Evolutionary conservation across 140 eudicot genomes (phyloP).

Genomic region (Senecio squalidus): DNA sequence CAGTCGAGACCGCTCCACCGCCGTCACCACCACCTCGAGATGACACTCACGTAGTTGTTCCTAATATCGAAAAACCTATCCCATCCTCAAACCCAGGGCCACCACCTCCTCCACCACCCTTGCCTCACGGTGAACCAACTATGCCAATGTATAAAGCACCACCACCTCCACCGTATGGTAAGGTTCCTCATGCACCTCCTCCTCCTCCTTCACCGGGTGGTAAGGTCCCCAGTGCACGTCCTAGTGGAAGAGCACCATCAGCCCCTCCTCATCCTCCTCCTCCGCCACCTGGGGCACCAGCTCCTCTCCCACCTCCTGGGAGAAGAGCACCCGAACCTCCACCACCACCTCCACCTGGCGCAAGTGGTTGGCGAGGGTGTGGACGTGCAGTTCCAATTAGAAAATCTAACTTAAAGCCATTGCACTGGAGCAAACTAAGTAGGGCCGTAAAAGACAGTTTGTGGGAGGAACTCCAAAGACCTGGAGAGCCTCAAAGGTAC

Average conservation of each 20-base stretch:
- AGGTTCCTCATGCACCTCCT: no score
- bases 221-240: conserved; percentile 16
- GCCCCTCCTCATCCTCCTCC: conserved; percentile 32
- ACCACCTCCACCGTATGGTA: no score
- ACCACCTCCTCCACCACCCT: no score
- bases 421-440: conserved; percentile 86
- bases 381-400: conserved; percentile 36
- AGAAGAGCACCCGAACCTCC: conserved; percentile 29
- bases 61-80: no score
- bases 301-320: conserved; percentile 50
- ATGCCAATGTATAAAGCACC: no score
- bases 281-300: conserved; percentile 25
- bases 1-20: no score
- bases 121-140: no score
- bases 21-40: conserved; percentile 15
- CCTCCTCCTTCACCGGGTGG: conserved; percentile 8
- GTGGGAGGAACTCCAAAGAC: conserved; percentile 88
- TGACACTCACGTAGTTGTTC: background rate
- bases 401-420: conserved; percentile 64
- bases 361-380: conserved; percentile 59
- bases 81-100: conserved; percentile 15
- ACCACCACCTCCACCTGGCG: conserved; percentile 43
- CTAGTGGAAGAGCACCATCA: background rate
- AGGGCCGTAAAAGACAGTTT: conserved; percentile 78
- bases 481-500: conserved; percentile 69